These are phyloP conservation scores for Eruca vesicaria DNA, from an alignment of 441 rosid species.

Conservation along the genomic window DNA sequence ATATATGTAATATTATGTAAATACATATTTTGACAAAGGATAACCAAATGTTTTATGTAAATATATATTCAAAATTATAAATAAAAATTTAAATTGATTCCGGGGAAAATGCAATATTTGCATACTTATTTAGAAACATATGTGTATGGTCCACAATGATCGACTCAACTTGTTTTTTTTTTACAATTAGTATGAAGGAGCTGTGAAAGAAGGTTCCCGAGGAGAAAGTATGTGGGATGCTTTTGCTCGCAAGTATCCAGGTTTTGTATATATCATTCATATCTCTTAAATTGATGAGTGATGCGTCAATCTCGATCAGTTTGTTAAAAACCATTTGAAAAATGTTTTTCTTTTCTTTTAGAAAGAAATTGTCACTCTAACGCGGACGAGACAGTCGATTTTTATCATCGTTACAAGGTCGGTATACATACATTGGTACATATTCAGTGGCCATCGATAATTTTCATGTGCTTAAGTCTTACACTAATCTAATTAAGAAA, in stretches of 20 bases:
- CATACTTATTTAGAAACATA: background rate
- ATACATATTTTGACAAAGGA: too few relatives aligned
- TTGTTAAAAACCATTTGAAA: background rate
- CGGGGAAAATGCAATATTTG: background rate
- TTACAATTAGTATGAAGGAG: conserved; percentile 40
- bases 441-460: background rate
- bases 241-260: conserved; percentile 42
- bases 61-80: background rate
- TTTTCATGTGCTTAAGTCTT: background rate
- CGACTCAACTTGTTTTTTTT: background rate
- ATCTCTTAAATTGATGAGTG: background rate
- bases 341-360: background rate
- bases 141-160: background rate
- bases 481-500: background rate
- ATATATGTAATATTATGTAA: too few relatives aligned
- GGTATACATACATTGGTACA: background rate
- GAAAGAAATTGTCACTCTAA: conserved; percentile 24
- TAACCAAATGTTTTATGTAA: background rate
- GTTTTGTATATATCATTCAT: background rate
- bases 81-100: background rate
- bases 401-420: conserved; percentile 37
- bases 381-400: conserved; percentile 29
- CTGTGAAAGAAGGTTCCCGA: conserved; percentile 39
- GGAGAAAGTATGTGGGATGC: conserved; percentile 55
- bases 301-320: background rate